Evolutionary conservation across 1,284 basidiomycete genomes (phyloP).

Genomic region (Sporisorium iseilematis-ciliati): DNA sequence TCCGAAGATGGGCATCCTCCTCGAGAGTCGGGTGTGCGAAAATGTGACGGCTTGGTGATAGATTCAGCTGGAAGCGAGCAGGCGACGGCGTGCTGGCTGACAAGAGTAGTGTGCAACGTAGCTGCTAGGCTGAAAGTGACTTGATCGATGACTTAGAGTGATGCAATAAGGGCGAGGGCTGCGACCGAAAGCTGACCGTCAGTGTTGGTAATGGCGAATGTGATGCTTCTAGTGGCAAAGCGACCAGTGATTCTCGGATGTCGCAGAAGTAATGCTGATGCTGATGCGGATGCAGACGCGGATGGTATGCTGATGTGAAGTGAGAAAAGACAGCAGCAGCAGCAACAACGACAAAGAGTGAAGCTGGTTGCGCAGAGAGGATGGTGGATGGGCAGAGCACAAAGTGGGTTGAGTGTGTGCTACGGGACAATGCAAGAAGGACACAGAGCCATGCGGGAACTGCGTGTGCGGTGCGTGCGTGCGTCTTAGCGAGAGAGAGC

Average conservation of each 20-base stretch:
- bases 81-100: background rate
- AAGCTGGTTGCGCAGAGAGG: background rate
- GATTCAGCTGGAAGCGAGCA: background rate
- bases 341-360: background rate
- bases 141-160: background rate
- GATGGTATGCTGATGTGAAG: background rate
- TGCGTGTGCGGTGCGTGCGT: conserved; percentile 15
- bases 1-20: conserved; percentile 46
- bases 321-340: background rate
- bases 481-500: conserved; percentile 7
- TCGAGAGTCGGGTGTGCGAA: too few species aligned
- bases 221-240: background rate
- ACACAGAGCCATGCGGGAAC: background rate
- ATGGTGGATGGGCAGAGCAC: background rate
- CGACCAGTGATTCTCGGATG: background rate
- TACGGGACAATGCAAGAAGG: background rate
- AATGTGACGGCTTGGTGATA: background rate
- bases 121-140: background rate
- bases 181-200: background rate
- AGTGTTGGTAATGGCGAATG: background rate
- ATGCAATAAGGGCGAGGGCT: background rate
- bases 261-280: background rate
- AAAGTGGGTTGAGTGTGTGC: background rate
- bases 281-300: background rate
- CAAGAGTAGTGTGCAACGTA: background rate